A percentile compares a stretch with the other conserved stretches of the same genome.
phyloP scores from a whole-genome alignment of 2,329 filamentous ascomycete genomes.

The Alternaria triticimaculans region DNA sequence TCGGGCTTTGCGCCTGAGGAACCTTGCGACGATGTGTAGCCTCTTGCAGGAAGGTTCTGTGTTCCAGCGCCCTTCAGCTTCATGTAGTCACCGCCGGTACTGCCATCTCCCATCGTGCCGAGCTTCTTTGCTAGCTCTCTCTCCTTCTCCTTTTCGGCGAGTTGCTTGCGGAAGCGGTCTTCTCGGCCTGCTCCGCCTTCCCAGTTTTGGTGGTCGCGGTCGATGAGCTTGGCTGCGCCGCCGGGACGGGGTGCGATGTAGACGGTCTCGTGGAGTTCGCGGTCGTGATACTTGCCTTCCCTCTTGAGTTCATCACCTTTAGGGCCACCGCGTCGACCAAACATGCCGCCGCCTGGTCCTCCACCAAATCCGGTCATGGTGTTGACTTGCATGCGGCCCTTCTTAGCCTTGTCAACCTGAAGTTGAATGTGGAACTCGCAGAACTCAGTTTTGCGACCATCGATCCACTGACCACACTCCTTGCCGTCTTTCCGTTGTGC shows the following conservation, averaged over 20 bases:
- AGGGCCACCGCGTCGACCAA: slow-evolving; percentile 29
- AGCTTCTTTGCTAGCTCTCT: slow-evolving; percentile 74
- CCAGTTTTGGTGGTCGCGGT: slow-evolving; percentile 61
- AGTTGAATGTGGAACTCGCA: slow-evolving; percentile 93
- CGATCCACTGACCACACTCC: slow-evolving; percentile 82
- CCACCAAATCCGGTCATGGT: slow-evolving; percentile 62
- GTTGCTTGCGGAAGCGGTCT: slow-evolving; percentile 69
- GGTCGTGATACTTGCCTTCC: slow-evolving; percentile 60
- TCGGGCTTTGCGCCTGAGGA: slow-evolving; percentile 22
- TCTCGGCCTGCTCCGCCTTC: slow-evolving; percentile 63
- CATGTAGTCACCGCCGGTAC: slow-evolving; percentile 76
- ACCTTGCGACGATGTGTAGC: slow-evolving; percentile 24
- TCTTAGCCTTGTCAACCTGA: slow-evolving; percentile 73
- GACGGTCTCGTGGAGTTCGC: slow-evolving; percentile 60
- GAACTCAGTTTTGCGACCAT: slow-evolving; percentile 84
- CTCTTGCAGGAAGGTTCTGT: slow-evolving; percentile 25
- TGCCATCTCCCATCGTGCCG: slow-evolving; percentile 64
- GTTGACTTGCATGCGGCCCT: slow-evolving; percentile 80
- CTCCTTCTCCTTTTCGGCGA: slow-evolving; percentile 74
- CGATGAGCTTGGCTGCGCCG: slow-evolving; percentile 69
- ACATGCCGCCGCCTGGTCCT: slow-evolving; percentile 41
- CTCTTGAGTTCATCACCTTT: slow-evolving; percentile 38
- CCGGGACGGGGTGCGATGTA: slow-evolving; percentile 52
- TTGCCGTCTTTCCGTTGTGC: slow-evolving; percentile 83
- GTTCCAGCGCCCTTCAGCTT: slow-evolving; percentile 42